phyloP scores from a whole-genome alignment of 345 rosid genomes.

The Firmiana major region DNA sequence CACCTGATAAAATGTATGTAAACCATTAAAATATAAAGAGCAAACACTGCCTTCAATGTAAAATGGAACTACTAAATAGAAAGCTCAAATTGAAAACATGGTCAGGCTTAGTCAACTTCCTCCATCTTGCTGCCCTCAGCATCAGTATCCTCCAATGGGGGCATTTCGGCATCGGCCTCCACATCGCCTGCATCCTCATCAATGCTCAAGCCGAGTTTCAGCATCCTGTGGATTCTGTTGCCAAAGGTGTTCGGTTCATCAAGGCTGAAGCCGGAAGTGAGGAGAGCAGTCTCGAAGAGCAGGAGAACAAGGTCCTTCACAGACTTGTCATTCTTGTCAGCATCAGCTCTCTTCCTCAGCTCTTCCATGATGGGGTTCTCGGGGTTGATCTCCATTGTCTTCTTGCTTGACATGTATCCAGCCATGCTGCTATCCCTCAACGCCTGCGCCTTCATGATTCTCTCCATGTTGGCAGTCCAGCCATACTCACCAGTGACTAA shows the following conservation, averaged over 20 bases:
- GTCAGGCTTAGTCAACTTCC: conserved; percentile 59
- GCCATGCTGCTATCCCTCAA: conserved; percentile 86
- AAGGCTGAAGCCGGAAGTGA: conserved; percentile 86
- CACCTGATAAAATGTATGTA: neutral
- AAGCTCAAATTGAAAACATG: neutral
- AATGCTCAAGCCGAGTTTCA: conserved; percentile 77
- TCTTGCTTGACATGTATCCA: conserved; percentile 84
- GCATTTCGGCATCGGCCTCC: conserved; percentile 72
- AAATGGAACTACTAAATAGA: neutral
- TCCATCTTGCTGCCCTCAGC: conserved; percentile 94
- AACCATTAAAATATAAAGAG: neutral
- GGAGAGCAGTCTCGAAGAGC: conserved; percentile 72
- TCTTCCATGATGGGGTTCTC: conserved; percentile 89
- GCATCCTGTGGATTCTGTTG: conserved; percentile 84
- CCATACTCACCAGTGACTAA: conserved; percentile 83
- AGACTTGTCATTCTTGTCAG: conserved; percentile 80
- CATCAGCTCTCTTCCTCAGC: conserved; percentile 81
- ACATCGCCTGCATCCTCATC: conserved; percentile 71
- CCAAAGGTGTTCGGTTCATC: conserved; percentile 91
- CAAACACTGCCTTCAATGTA: neutral
- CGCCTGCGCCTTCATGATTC: conserved; percentile 89
- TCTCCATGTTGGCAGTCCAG: conserved; percentile 92
- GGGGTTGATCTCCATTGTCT: conserved; percentile 87
- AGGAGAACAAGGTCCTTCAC: conserved; percentile 82
- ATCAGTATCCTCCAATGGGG: conserved; percentile 66